A percentile compares a stretch with the other conserved stretches of the same genome.
Conservation (phyloP, 2,329 filamentous ascomycete genomes). For the Fulvia fulva region DNA sequence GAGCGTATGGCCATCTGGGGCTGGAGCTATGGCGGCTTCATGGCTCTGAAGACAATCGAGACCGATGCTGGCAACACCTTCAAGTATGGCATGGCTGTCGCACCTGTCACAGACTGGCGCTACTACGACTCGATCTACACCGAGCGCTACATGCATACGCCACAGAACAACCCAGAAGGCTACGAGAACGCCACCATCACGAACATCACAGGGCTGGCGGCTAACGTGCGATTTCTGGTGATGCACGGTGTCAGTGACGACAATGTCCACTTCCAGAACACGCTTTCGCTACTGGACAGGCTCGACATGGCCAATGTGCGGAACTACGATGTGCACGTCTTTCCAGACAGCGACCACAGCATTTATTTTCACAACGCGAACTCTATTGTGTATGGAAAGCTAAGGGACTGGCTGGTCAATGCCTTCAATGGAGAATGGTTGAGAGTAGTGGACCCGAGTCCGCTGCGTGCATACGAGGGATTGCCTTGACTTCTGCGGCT, state of each 20-base stretch:
- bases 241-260: slow-evolving; percentile 98
- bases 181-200: slow-evolving; percentile 72
- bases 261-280: slow-evolving; percentile 97
- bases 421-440: slow-evolving; percentile 98
- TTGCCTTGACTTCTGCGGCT: not conserved
- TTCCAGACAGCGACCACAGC: slow-evolving; percentile 91
- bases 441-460: slow-evolving; percentile 51
- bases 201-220: slow-evolving; percentile 67
- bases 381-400: slow-evolving; percentile 82
- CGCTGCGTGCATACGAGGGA: slow-evolving; percentile 29
- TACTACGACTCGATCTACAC: slow-evolving; percentile 94
- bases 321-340: slow-evolving; percentile 96
- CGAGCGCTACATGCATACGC: slow-evolving; percentile 95
- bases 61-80: slow-evolving; percentile 85
- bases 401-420: slow-evolving; percentile 89
- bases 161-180: slow-evolving; percentile 72
- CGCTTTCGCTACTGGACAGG: slow-evolving; percentile 78
- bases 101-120: slow-evolving; percentile 96
- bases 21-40: slow-evolving; percentile 96
- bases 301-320: slow-evolving; percentile 76
- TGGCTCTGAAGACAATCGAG: slow-evolving; percentile 91
- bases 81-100: slow-evolving; percentile 95
- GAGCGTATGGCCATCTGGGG: slow-evolving; percentile 90
- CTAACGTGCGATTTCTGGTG: slow-evolving; percentile 82
- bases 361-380: slow-evolving; percentile 96